These are phyloP conservation scores for Diplodia sapinea DNA, from an alignment of 2,329 filamentous ascomycete species.

Conservation along the genomic window DNA sequence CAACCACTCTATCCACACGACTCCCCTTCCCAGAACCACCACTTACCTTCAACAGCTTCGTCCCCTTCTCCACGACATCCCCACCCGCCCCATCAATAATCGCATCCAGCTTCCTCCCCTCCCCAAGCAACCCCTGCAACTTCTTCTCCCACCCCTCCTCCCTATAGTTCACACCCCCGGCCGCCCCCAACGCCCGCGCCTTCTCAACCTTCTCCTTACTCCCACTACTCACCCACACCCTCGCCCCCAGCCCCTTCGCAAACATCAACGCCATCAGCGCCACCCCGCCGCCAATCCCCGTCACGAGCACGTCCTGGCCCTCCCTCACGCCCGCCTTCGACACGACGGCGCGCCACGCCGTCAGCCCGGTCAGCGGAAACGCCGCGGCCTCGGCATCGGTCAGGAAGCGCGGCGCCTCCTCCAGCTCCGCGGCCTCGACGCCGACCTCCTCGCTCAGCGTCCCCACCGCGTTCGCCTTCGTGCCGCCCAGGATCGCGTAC, in stretches of 20 bases:
- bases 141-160: conserved; percentile 81
- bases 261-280: conserved; percentile 83
- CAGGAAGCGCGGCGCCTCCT: conserved; percentile 75
- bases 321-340: conserved; percentile 74
- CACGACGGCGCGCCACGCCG: conserved; percentile 84
- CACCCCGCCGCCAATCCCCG: conserved; percentile 91
- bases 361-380: conserved; percentile 82
- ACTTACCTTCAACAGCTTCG: conserved; percentile 68
- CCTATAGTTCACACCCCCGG: conserved; percentile 82
- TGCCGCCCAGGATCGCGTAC: conserved; percentile 73
- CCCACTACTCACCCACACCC: conserved; percentile 82
- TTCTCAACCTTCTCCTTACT: conserved; percentile 75
- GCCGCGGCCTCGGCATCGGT: conserved; percentile 77
- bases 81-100: conserved; percentile 92
- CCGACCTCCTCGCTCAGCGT: no score
- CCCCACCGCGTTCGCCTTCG: conserved; percentile 67
- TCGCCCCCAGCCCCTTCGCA: conserved; percentile 64
- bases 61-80: conserved; percentile 73
- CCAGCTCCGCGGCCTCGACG: no score
- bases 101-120: conserved; percentile 73
- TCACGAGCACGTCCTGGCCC: conserved; percentile 74
- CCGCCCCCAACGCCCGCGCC: conserved; percentile 74
- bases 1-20: neutral
- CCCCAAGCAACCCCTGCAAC: conserved; percentile 65
- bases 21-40: neutral